phyloP scores from a whole-genome alignment of 371 early-diverging fungal genomes.

The Mortierella sp. region DNA sequence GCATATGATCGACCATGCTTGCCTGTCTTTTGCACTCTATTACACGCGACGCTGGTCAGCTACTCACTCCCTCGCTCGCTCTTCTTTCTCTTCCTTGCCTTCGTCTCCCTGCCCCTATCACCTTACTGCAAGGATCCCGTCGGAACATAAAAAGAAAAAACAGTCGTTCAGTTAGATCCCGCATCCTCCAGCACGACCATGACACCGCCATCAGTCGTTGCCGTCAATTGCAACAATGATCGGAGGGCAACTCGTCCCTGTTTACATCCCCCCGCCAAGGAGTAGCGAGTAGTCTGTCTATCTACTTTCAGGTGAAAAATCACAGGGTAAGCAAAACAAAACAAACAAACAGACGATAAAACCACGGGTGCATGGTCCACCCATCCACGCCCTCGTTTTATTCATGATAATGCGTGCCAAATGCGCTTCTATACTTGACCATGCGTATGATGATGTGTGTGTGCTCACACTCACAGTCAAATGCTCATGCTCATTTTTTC shows the following conservation, averaged over 20 bases:
- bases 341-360: constrained; percentile 10
- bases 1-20: neutral
- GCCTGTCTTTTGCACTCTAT: too few relatives aligned
- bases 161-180: neutral
- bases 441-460: neutral
- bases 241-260: neutral
- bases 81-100: too few relatives aligned
- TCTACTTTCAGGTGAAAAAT: constrained; percentile 41
- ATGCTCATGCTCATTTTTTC: neutral
- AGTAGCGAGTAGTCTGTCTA: neutral
- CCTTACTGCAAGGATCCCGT: neutral
- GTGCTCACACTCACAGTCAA: neutral
- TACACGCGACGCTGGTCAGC: too few relatives aligned
- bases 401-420: neutral
- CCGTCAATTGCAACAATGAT: neutral
- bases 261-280: neutral
- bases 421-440: neutral
- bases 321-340: constrained; percentile 24
- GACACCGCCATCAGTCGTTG: neutral
- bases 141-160: neutral
- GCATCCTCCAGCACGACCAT: neutral
- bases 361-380: constrained; percentile 12
- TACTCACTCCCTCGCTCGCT: too few relatives aligned
- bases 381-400: neutral
- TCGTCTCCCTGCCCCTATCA: neutral